phyloP scores from a whole-genome alignment of 2,329 filamentous ascomycete genomes.

The Apiospora phragmitis region DNA sequence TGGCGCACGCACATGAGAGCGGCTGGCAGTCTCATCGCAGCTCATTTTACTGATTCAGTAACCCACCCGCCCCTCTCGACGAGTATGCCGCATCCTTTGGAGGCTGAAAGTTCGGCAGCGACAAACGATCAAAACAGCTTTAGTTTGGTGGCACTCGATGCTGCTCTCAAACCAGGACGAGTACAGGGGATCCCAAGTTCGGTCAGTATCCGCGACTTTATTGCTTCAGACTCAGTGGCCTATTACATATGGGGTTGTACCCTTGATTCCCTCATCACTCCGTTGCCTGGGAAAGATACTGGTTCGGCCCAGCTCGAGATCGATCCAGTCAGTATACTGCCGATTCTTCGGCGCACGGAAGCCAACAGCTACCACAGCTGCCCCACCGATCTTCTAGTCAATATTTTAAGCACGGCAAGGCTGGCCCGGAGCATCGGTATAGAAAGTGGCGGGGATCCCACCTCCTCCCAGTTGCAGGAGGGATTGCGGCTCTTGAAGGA shows the following conservation, averaged over 20 bases:
- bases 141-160: neutral
- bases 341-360: conserved; percentile 43
- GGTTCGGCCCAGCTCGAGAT: conserved; percentile 38
- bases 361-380: conserved; percentile 44
- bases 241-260: conserved; percentile 34
- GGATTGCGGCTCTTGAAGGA: conserved; percentile 41
- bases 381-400: conserved; percentile 43
- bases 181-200: neutral
- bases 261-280: conserved; percentile 40
- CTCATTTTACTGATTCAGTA: conserved; percentile 12
- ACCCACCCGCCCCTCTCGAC: neutral
- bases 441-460: conserved; percentile 25
- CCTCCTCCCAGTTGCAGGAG: conserved; percentile 36
- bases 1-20: conserved; percentile 50
- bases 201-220: conserved; percentile 38
- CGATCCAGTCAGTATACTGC: conserved; percentile 39
- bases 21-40: conserved; percentile 39
- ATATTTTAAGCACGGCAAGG: conserved; percentile 45
- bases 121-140: neutral
- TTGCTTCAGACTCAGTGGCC: conserved; percentile 45
- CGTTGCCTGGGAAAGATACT: conserved; percentile 38
- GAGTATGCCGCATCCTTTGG: neutral
- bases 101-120: neutral
- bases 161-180: neutral
- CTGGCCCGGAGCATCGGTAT: conserved; percentile 39